Evolutionary conservation across 2,329 filamentous ascomycete genomes (phyloP).

Genomic region (Stagonosporopsis tanaceti): DNA sequence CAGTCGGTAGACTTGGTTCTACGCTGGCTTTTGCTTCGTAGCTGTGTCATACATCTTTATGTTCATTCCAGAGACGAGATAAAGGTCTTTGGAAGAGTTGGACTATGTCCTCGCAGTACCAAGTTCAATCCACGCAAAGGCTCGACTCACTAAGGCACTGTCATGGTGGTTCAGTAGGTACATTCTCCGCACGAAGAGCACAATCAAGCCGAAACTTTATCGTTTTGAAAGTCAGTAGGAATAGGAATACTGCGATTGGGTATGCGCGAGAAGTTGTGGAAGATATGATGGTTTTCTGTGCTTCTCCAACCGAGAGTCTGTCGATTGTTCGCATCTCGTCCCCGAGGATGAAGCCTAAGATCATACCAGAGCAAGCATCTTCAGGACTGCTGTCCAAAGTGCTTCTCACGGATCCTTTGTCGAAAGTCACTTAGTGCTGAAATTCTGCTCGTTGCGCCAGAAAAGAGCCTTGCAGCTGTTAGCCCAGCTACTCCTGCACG

Average conservation of each 20-base stretch:
- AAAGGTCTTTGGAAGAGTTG: neutral
- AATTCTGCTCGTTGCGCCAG: slow-evolving; percentile 54
- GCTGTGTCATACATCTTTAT: neutral
- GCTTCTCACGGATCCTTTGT: slow-evolving; percentile 19
- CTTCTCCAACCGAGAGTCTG: slow-evolving; percentile 4
- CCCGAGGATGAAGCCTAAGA: slow-evolving; percentile 35
- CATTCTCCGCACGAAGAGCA: neutral
- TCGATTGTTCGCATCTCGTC: slow-evolving; percentile 31
- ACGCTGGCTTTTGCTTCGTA: neutral
- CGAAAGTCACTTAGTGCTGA: slow-evolving; percentile 52
- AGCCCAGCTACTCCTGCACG: too few species aligned
- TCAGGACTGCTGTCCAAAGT: slow-evolving; percentile 33
- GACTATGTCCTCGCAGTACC: neutral
- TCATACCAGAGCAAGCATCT: slow-evolving; percentile 27
- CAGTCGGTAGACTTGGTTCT: neutral
- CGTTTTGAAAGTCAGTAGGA: slow-evolving; percentile 7
- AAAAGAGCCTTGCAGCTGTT: slow-evolving; percentile 51
- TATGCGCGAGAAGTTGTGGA: too few species aligned
- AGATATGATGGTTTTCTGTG: slow-evolving; percentile 6
- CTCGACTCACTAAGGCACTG: neutral
- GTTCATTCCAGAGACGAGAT: neutral
- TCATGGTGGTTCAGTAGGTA: neutral
- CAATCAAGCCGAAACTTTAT: neutral
- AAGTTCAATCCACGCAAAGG: neutral
- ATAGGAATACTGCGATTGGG: too few species aligned